phyloP scores from a whole-genome alignment of 1,284 basidiomycete genomes.

The Hemileia vastatrix region DNA sequence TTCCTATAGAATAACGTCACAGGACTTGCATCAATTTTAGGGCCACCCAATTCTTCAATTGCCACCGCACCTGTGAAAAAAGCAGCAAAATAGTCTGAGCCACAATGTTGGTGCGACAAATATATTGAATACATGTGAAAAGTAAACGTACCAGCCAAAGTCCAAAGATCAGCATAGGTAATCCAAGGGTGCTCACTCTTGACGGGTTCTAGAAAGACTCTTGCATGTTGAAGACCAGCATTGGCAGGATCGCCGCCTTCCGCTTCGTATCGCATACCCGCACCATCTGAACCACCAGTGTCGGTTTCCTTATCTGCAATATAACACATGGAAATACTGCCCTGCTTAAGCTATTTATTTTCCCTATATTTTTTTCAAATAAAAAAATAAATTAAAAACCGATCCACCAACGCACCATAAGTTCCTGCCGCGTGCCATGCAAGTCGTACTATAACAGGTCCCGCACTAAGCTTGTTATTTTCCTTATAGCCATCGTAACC shows the following conservation, averaged over 20 bases:
- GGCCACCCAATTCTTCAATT: slow-evolving; percentile 50
- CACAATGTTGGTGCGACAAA: slow-evolving; percentile 23
- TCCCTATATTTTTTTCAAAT: too few species aligned
- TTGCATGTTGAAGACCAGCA: slow-evolving; percentile 49
- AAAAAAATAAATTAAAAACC: too few species aligned
- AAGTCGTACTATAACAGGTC: slow-evolving; percentile 47
- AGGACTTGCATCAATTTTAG: slow-evolving; percentile 45
- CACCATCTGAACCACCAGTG: slow-evolving; percentile 51
- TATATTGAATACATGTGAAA: neutral
- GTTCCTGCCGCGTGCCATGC: slow-evolving; percentile 52
- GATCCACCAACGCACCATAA: slow-evolving; percentile 42
- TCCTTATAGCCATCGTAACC: slow-evolving; percentile 17
- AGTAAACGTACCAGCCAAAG: slow-evolving; percentile 28
- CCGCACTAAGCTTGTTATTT: slow-evolving; percentile 22
- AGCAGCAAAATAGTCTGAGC: slow-evolving; percentile 25
- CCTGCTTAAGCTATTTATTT: too few species aligned
- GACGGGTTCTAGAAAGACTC: slow-evolving; percentile 50
- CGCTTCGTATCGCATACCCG: slow-evolving; percentile 47
- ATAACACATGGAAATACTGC: too few species aligned
- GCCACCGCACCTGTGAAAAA: slow-evolving; percentile 49
- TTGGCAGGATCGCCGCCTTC: slow-evolving; percentile 39
- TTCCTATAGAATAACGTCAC: too few species aligned
- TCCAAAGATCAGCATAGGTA: slow-evolving; percentile 49
- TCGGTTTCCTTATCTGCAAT: slow-evolving; percentile 36
- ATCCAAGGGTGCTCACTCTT: slow-evolving; percentile 51